Percentiles rank a stretch among this genome's conserved stretches.
These are phyloP conservation scores for Saccharomycopsis capsularis DNA, from an alignment of 805 yeast genomes.

Conservation along the genomic window DNA sequence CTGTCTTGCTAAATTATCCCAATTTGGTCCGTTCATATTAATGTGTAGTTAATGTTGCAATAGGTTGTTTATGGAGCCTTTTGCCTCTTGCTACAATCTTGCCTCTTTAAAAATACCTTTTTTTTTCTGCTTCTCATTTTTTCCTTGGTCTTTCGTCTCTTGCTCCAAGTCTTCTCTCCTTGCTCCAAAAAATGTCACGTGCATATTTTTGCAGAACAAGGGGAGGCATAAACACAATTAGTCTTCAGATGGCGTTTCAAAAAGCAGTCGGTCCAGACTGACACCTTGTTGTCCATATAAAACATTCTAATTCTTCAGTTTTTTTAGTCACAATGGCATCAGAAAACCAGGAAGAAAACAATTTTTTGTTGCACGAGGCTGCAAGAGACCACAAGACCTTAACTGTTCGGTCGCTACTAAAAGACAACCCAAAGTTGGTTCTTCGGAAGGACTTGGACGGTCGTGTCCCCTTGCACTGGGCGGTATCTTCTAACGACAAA, in stretches of 20 bases:
- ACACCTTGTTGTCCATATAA: too few species aligned
- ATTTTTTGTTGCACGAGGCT: constrained; percentile 54
- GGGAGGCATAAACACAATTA: too few species aligned
- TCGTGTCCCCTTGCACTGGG: constrained; percentile 86
- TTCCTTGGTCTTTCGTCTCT: not conserved
- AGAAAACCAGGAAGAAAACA: too few species aligned
- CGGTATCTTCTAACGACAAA: constrained; percentile 54
- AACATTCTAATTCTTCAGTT: too few species aligned
- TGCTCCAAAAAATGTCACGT: too few species aligned
- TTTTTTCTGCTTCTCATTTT: not conserved
- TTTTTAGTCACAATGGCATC: too few species aligned
- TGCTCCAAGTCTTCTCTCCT: too few species aligned
- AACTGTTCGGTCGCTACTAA: constrained; percentile 44
- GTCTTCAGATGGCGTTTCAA: too few species aligned
- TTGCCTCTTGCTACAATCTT: not conserved
- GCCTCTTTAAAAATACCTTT: not conserved
- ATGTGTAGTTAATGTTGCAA: not conserved
- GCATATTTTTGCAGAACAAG: too few species aligned
- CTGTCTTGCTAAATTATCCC: constrained; percentile 36
- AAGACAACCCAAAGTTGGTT: constrained; percentile 42
- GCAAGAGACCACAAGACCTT: constrained; percentile 53
- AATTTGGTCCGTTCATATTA: constrained; percentile 25
- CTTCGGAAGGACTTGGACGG: constrained; percentile 58
- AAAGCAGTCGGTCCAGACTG: too few species aligned
- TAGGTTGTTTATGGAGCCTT: not conserved